These are phyloP conservation scores for Tulasnella sp. DNA, from an alignment of 768 basidiomycete species.

Conservation along the genomic window DNA sequence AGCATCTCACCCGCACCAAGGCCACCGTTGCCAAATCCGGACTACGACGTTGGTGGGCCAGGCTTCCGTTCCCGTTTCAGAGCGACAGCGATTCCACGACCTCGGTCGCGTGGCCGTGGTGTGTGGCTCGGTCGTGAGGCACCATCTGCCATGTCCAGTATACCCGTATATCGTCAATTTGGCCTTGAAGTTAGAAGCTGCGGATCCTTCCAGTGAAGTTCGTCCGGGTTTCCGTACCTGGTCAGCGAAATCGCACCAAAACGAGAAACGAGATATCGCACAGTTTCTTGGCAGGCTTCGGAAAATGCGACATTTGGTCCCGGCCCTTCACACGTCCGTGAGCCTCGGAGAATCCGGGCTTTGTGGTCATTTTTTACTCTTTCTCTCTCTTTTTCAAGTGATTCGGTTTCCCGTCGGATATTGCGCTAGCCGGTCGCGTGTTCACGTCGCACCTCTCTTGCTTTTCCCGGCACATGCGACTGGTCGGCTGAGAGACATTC, in stretches of 20 bases:
- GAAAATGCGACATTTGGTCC: not conserved
- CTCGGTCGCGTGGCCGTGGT: constrained; percentile 8
- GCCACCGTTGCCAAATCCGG: constrained; percentile 5
- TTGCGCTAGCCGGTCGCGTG: constrained; percentile 7
- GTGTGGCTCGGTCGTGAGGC: not conserved
- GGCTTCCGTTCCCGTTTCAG: not conserved
- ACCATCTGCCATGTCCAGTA: not conserved
- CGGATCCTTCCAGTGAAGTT: not conserved
- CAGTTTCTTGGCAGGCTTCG: not conserved
- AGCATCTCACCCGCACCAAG: not conserved
- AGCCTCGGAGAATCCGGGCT: not conserved
- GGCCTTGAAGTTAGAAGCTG: not conserved
- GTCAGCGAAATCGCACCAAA: not conserved
- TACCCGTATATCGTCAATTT: not conserved
- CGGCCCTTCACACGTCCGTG: not conserved
- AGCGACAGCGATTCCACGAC: not conserved
- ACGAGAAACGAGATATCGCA: not conserved
- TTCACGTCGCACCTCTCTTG: not conserved
- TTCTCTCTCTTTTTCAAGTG: not conserved
- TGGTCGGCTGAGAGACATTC: not conserved
- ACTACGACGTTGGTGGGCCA: not conserved
- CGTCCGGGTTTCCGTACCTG: not conserved
- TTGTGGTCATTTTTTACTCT: not conserved
- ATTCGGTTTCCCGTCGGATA: constrained; percentile 13
- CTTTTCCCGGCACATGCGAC: not conserved